Percentiles rank a stretch among this genome's conserved stretches.
Conservation (phyloP, 768 basidiomycete species). For the Boletellus sp. region DNA sequence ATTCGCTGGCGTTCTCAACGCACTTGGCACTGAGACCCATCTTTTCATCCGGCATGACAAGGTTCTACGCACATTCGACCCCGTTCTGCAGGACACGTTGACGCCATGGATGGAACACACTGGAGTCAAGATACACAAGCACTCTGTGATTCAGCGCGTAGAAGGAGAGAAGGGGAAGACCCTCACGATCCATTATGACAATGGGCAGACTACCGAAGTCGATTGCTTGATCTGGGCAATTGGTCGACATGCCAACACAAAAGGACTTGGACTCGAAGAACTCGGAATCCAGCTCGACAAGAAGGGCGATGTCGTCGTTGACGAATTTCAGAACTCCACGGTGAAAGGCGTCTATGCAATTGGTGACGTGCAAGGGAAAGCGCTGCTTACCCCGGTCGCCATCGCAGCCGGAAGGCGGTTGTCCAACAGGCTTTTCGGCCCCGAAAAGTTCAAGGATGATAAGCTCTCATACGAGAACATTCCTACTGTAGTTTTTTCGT, state of each 20-base stretch:
- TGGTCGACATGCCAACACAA: constrained; percentile 80
- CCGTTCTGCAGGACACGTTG: constrained; percentile 74
- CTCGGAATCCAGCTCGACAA: constrained; percentile 70
- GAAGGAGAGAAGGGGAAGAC: constrained; percentile 69
- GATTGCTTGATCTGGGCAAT: constrained; percentile 94
- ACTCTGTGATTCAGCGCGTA: constrained; percentile 68
- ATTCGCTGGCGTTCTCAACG: constrained; percentile 89
- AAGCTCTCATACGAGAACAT: constrained; percentile 89
- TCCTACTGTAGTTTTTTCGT: constrained; percentile 96
- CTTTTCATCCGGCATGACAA: constrained; percentile 86
- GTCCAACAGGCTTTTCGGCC: constrained; percentile 88
- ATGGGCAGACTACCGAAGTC: constrained; percentile 75
- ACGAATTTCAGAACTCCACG: constrained; percentile 85
- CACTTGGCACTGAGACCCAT: constrained; percentile 89
- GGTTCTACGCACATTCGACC: constrained; percentile 92
- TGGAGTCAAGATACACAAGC: constrained; percentile 85
- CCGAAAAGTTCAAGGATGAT: constrained; percentile 78
- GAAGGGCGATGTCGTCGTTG: constrained; percentile 83
- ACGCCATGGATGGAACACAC: constrained; percentile 93
- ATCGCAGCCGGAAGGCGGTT: constrained; percentile 92
- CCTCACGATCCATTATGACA: constrained; percentile 72
- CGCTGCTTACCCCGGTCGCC: constrained; percentile 91
- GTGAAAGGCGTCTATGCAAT: constrained; percentile 73
- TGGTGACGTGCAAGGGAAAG: constrained; percentile 93
- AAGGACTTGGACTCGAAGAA: constrained; percentile 72